Evolutionary conservation across 2,329 filamentous ascomycete species (phyloP).

Genomic region (Ceratocystis cacaofunesta): DNA sequence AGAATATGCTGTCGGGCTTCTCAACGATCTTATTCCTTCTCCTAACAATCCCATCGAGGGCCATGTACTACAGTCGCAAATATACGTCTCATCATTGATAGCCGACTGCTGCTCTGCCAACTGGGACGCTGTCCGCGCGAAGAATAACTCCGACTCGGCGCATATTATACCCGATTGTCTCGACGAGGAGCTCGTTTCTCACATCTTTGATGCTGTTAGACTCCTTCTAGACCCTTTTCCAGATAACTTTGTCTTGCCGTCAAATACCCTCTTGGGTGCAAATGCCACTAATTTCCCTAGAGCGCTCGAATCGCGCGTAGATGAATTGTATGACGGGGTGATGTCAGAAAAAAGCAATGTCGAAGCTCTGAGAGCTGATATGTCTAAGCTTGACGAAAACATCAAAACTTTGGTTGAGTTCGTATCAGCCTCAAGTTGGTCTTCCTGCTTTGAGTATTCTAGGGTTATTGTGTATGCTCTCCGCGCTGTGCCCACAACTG

Average conservation of each 20-base stretch:
- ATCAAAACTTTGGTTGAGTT: conserved; percentile 47
- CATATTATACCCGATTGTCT: conserved; percentile 27
- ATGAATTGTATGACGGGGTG: conserved; percentile 14
- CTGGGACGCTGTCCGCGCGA: conserved; percentile 34
- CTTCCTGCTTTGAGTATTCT: conserved; percentile 43
- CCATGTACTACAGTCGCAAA: conserved; percentile 48
- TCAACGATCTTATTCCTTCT: conserved; percentile 40
- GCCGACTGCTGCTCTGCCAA: conserved; percentile 50
- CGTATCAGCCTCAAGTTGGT: conserved; percentile 50
- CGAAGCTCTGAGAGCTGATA: conserved; percentile 11
- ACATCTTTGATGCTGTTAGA: conserved; percentile 41
- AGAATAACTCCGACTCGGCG: conserved; percentile 16
- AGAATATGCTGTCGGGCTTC: conserved; percentile 39
- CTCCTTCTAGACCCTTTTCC: conserved; percentile 43
- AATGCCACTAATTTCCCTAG: conserved; percentile 13
- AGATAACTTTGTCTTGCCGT: conserved; percentile 41
- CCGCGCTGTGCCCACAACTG: conserved; percentile 21
- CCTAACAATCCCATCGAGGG: conserved; percentile 36
- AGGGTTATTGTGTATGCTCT: conserved; percentile 37
- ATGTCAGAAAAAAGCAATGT: conserved; percentile 9
- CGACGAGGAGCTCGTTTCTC: conserved; percentile 36
- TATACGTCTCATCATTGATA: conserved; percentile 47
- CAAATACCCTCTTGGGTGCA: conserved; percentile 37
- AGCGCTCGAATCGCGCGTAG: conserved; percentile 9
- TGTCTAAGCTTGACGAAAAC: conserved; percentile 36